Base-by-base conservation (phyloP, 805 yeast genomes). In the Nakazawaea siamensis region DNA sequence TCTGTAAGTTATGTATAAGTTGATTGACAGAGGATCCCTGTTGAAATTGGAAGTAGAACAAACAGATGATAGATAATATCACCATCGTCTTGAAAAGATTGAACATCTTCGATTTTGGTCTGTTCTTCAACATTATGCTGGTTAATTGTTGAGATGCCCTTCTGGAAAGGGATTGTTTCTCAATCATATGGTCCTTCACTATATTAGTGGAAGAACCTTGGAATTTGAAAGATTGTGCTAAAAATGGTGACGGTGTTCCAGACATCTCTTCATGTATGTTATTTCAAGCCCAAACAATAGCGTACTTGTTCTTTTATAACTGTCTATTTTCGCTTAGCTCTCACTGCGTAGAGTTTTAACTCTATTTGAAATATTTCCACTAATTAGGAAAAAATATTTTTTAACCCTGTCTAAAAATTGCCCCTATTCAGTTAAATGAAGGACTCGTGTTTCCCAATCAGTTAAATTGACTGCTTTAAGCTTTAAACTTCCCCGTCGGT, bases 81-180 rank as follows among this genome's bases (percentile, higher is more conserved):
- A 12, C 14, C 3, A 18, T 9, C 4, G 15, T 15, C 24, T 30
- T 35, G 18, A 30, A 2, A 4, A 35, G 10, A 19, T 16, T 19
- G 10, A 25, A 20, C 14, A 35, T 12, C 21, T 26, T 30, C 3
- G 38, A 35, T 13, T 24, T 30, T 9, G 38, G 18, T 20, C 34
- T 18, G 13, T 30, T 30, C 20, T 25, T 35, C 18, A 30, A 11
- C 31, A 35, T 35, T 11, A 35, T 35, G 16, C 19, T 20, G 3
- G 34, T 11, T 6, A 35, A 9, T 26, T 35, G 38, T 31, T 35
- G 34, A n/a, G 38, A 35, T 10, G 38, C 38, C 14, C 38, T 25
- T 16, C 38, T 18, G 7, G 34, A 35, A 11, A 35, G 23, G 3
- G 38, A 35, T 15, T 35, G 14, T 19, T 18, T 35, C 27, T 35